Evolutionary conservation across 306 rosid genomes (phyloP), one percentile per base, ranked within the genome.

Genomic region (Astragalus glycyphyllos): DNA sequence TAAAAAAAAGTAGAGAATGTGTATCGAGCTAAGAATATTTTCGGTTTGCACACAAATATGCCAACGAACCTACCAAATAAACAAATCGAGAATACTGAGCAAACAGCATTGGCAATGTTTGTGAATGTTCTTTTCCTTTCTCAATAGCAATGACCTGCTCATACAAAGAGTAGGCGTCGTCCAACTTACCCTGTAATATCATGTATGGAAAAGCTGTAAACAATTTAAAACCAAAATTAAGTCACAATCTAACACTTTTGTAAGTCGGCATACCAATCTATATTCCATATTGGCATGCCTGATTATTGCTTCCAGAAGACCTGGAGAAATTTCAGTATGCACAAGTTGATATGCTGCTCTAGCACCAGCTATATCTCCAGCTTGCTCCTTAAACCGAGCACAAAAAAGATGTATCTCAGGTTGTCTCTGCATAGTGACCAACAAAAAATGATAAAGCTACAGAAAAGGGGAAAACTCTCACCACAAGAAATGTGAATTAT

Each of bases 101-200:
- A 74, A 80, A 87, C 76, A 95, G 59, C 90, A 95, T 77, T 0
- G 97, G 89, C 69, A 95, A 83, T 5, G 86, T 78, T 77, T 86
- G 97, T 15, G 96, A 95, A 79, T 91, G 96, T 70, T 95, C 99
- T 79, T 95, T 95, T 72, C 97, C 99, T 70, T 88, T 91, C 67
- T 95, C 99, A 70, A 95, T 89, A 57, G 99, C 97, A 69, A 91
- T 87, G 67, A 97, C 96, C 61, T 91, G 99, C 68, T 95, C 99
- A 62, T 86, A 95, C 70, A 89, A 71, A 40, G 93, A 83, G 79
- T 65, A 91, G 7, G 96, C 96, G 72, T 84, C 96, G 77, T 89
- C 97, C 80, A 87, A 72, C 73, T 91, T 89, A 7, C 93, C 99
- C 99, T 95, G 80, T 32, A 78, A 79, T 56, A 26, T 15, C 72